Conservation (phyloP, 1,284 basidiomycete species). For the Flammula alnicola region DNA sequence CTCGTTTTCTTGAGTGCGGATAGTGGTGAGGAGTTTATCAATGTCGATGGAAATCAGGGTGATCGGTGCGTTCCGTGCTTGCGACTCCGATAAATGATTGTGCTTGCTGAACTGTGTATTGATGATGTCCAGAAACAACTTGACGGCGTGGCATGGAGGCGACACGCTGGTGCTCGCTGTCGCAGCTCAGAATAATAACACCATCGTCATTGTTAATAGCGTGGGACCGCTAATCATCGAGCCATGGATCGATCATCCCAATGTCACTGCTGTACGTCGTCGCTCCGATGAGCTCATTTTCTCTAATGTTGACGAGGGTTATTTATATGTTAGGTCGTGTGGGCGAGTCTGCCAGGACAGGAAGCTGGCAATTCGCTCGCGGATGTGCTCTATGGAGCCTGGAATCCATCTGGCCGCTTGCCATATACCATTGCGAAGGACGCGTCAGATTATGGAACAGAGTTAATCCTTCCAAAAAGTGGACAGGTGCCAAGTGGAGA, state of each 20-base stretch:
- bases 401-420: constrained; percentile 77
- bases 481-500: constrained; percentile 20
- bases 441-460: constrained; percentile 66
- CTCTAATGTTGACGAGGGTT: too few species aligned
- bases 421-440: constrained; percentile 84
- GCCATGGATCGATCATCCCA: constrained; percentile 79
- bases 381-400: constrained; percentile 73
- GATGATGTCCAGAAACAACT: constrained; percentile 61
- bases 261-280: constrained; percentile 57
- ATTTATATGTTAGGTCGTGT: constrained; percentile 61
- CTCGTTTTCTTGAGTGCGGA: constrained; percentile 78
- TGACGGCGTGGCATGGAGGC: constrained; percentile 82
- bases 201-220: constrained; percentile 81
- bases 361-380: constrained; percentile 80
- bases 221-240: constrained; percentile 79
- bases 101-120: not conserved
- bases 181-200: constrained; percentile 72
- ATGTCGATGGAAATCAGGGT: constrained; percentile 75
- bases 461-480: constrained; percentile 51
- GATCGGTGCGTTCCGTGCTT: constrained; percentile 50
- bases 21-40: constrained; percentile 80
- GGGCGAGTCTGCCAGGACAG: constrained; percentile 74
- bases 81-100: not conserved
- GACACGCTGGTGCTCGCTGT: constrained; percentile 66
- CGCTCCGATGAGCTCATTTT: too few species aligned